Evolutionary conservation across 306 rosid genomes (phyloP), one percentile per base, ranked within the genome.

Genomic region (Quercus berberidifolia): DNA sequence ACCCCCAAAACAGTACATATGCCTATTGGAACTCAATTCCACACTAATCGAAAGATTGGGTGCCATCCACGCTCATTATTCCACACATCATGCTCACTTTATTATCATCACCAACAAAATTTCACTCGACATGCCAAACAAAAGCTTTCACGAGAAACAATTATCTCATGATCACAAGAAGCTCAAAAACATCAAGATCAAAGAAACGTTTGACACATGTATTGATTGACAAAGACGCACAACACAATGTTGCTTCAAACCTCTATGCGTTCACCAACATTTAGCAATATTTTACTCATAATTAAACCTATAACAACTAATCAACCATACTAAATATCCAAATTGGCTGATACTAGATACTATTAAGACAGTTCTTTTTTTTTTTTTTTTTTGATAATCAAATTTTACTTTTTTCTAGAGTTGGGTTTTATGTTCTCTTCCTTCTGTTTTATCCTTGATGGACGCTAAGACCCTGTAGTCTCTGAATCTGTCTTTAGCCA

Each of bases 401-500:
- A 41, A 41, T 67, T n/a, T 59, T 70, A 62, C 76, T 56, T 67
- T 56, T 72, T 75, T 81, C 75, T 87, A 75, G 87, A 52, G 81
- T 76, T 73, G 83, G 76, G 69, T 77, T 73, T 64, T 73, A 81
- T 68, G 77, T 52, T 35, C 41, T 62, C 80, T 7, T 25, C 6
- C 70, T 79, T 71, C 51, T 77, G 52, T 10, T 75, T 65, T 78
- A 74, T 55, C 71, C 67, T 79, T 85, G 51, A 62, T 84, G 77
- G 78, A 74, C 73, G 62, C 72, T 69, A 71, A 75, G 76, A 71
- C 68, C 74, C 78, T 51, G 51, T 83, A 84, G 81, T 78, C 71
- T 78, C 82, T 25, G 51, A 70, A 59, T 85, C 75, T 75, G 71
- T 79, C 74, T 56, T 67, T 84, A 77, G 88, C 79, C 74, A 80